Percentiles rank a stretch among this genome's conserved stretches.
Evolutionary conservation across 2,329 filamentous ascomycete species (phyloP).

Genomic region (Talaromyces sp.): DNA sequence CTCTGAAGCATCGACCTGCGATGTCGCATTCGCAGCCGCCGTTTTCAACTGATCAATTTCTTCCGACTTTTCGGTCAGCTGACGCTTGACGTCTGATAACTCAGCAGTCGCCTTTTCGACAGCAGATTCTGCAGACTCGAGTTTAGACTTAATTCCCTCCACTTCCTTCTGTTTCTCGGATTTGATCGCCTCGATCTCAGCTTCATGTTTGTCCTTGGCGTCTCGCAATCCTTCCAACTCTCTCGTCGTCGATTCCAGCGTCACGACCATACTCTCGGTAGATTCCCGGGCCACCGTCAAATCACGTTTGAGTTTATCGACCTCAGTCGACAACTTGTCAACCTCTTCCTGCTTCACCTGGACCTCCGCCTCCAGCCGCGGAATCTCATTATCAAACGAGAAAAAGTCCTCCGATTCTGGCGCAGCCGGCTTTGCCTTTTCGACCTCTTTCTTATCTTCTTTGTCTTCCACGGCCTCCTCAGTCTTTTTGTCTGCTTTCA

Average conservation of each 20-base stretch:
- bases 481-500: conserved; percentile 43
- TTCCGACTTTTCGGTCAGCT: conserved; percentile 41
- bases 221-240: conserved; percentile 58
- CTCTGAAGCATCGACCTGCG: conserved; percentile 24
- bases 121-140: conserved; percentile 31
- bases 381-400: conserved; percentile 84
- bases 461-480: conserved; percentile 28
- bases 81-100: conserved; percentile 33
- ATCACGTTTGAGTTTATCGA: conserved; percentile 65
- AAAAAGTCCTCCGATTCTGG: conserved; percentile 70
- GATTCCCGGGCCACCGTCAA: conserved; percentile 69
- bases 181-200: conserved; percentile 46
- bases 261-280: conserved; percentile 60
- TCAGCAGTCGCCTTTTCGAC: conserved; percentile 29
- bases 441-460: conserved; percentile 14
- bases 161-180: conserved; percentile 40
- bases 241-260: conserved; percentile 63
- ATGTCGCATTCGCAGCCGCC: conserved; percentile 24
- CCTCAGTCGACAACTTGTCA: conserved; percentile 64
- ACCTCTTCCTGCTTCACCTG: conserved; percentile 68
- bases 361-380: conserved; percentile 72
- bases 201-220: conserved; percentile 47
- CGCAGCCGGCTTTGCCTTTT: conserved; percentile 28
- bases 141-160: conserved; percentile 40
- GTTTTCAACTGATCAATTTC: conserved; percentile 37